Base-by-base conservation (phyloP, 805 yeast genomes). In the Clavispora phyllophila region DNA sequence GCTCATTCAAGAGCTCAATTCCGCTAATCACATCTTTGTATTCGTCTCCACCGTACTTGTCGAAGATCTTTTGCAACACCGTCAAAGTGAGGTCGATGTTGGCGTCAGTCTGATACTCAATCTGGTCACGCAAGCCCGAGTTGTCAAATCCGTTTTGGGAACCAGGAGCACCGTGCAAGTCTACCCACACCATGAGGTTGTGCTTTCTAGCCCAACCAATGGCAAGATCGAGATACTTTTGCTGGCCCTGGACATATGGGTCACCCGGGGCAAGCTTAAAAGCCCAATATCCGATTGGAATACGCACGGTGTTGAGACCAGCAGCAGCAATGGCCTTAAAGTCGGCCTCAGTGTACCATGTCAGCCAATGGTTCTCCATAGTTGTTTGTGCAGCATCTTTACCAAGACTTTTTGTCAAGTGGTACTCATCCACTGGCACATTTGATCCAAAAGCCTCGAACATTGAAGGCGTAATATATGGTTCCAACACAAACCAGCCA, bases 221-320 rank as follows among this genome's bases (percentile, higher is more conserved):
- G 13, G 96, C 96, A 56, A 74, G 65, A 56, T 87, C 95, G 41
- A 90, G 65, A 62, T 84, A 87, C 8, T 65, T 60, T 44, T 67
- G 77, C 63, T 86, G 96, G 26, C 97, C 97, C 57, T 75, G 79
- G 26, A 88, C 93, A 56, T 87, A 90, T 3, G 97, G 96, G 60
- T 90, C 97, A 41, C 69, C 70, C 17, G 70, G 76, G 36, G 78
- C 67, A 7, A 63, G 56, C 37, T 72, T 58, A 61, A 86, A 87
- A 9, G 96, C 96, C 98, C 98, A 91, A 68, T 90, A 90, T 9
- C 96, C 96, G 42, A 90, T 78, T 36, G 98, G 97, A 46, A 90
- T 83, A 56, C 97, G 79, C 17, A 88, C 96, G 50, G 83, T 71
- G 64, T 90, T 91, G 49, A 90, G 71, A 1, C 96, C 96, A 42